Conservation (phyloP, 2,329 filamentous ascomycete species). For the Arthrocladium fulminans region DNA sequence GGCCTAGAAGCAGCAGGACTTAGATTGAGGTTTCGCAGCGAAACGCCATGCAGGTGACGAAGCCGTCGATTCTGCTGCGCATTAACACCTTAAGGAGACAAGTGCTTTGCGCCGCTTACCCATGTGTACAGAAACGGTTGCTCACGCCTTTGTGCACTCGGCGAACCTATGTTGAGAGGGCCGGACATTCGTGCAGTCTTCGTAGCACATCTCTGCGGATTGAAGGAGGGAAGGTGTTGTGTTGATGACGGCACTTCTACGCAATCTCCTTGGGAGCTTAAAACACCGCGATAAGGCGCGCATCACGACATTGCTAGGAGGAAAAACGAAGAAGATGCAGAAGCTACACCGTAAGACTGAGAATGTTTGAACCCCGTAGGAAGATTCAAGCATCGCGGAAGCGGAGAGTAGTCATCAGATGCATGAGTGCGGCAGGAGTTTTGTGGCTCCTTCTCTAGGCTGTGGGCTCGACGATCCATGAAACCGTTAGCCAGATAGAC, state of each 20-base stretch:
- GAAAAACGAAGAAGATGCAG: background rate
- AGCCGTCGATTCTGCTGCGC: slow-evolving; percentile 66
- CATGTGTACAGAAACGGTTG: slow-evolving; percentile 45
- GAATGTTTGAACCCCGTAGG: background rate
- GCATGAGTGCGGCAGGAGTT: no score
- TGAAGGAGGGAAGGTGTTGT: background rate
- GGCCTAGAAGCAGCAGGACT: slow-evolving; percentile 42
- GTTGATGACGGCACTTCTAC: slow-evolving; percentile 1
- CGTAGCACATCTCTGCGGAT: slow-evolving; percentile 2
- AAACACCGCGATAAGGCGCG: background rate
- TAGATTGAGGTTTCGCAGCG: slow-evolving; percentile 75
- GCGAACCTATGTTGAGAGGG: background rate
- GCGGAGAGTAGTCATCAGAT: no score
- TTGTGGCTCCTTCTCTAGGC: no score
- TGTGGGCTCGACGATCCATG: no score
- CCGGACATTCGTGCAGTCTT: slow-evolving; percentile 1
- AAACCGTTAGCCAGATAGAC: no score
- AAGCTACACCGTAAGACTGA: background rate
- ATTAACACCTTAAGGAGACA: background rate
- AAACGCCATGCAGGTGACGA: slow-evolving; percentile 78
- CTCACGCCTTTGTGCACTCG: slow-evolving; percentile 18
- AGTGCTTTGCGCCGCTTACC: slow-evolving; percentile 28
- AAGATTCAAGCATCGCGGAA: background rate
- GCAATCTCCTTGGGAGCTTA: background rate
- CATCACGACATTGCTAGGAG: background rate